Evolutionary conservation across 495 filamentous ascomycete genomes (phyloP).

Genomic region (Trichocladium uniseriatum): DNA sequence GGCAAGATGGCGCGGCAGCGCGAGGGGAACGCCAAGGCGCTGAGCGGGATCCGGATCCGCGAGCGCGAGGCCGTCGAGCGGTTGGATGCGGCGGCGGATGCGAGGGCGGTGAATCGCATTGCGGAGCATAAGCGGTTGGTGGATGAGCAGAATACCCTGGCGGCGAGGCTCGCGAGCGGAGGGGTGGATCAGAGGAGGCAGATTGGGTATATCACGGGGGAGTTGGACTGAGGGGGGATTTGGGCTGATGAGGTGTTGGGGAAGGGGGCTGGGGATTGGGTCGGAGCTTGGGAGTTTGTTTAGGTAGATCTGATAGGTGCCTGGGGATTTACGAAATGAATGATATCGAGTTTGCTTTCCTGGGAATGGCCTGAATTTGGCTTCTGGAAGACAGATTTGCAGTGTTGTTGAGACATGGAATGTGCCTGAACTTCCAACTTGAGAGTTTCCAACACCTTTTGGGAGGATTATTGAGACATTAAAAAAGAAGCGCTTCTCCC

Average conservation of each 20-base stretch:
- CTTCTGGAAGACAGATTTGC: too few relatives aligned
- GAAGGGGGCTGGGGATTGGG: background rate
- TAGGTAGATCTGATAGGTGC: too few relatives aligned
- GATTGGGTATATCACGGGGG: slow-evolving; percentile 39
- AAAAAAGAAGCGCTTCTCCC: too few relatives aligned
- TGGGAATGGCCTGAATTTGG: too few relatives aligned
- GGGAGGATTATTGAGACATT: too few relatives aligned
- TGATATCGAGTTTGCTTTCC: too few relatives aligned
- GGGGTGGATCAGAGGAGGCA: slow-evolving; percentile 29
- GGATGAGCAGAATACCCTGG: slow-evolving; percentile 35
- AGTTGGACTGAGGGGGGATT: slow-evolving; percentile 25
- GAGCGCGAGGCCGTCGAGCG: slow-evolving; percentile 37
- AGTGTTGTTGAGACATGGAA: too few relatives aligned
- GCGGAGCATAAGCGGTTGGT: slow-evolving; percentile 39
- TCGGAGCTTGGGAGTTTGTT: too few relatives aligned
- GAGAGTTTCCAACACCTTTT: too few relatives aligned
- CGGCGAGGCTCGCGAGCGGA: slow-evolving; percentile 27
- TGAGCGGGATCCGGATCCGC: slow-evolving; percentile 32
- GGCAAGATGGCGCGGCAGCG: slow-evolving; percentile 25
- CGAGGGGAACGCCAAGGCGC: slow-evolving; percentile 28
- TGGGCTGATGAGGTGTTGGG: too few relatives aligned
- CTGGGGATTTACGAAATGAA: too few relatives aligned
- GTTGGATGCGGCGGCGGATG: slow-evolving; percentile 30
- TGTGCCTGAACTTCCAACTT: too few relatives aligned
- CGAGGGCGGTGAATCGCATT: slow-evolving; percentile 26